phyloP scores from a whole-genome alignment of 805 yeast species.

The Hyphopichia homilentoma region DNA sequence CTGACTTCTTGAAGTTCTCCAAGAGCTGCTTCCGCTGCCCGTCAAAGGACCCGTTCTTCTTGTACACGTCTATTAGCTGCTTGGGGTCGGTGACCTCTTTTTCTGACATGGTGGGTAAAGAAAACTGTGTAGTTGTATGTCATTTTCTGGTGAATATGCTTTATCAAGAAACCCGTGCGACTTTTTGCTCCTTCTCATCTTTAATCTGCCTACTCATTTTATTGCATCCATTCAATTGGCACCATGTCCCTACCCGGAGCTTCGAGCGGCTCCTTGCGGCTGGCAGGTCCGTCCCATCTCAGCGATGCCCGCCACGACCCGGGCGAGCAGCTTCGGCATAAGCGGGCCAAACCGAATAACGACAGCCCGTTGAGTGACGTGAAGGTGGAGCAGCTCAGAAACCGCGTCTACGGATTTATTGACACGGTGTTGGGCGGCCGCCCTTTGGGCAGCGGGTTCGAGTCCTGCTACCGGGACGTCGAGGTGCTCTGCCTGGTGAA shows the following conservation, averaged over 20 bases:
- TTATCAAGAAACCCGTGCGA: too few species aligned
- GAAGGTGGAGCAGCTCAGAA: slow-evolving; percentile 8
- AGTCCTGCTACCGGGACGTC: slow-evolving; percentile 22
- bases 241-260: too few species aligned
- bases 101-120: too few species aligned
- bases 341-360: slow-evolving; percentile 12
- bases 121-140: too few species aligned
- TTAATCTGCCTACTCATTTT: too few species aligned
- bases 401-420: slow-evolving; percentile 10
- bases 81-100: slow-evolving; percentile 28
- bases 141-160: too few species aligned
- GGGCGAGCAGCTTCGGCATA: too few species aligned
- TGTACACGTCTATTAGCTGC: slow-evolving; percentile 38
- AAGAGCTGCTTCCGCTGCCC: slow-evolving; percentile 38
- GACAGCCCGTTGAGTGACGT: not conserved
- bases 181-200: too few species aligned
- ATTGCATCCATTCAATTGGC: too few species aligned
- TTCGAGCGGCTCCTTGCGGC: too few species aligned
- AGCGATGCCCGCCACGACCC: too few species aligned
- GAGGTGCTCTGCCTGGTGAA: slow-evolving; percentile 30
- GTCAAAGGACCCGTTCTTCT: slow-evolving; percentile 49
- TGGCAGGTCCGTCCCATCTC: too few species aligned
- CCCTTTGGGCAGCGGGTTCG: slow-evolving; percentile 16
- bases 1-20: slow-evolving; percentile 39
- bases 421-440: slow-evolving; percentile 15